Evolutionary conservation across 2,329 filamentous ascomycete genomes (phyloP), one percentile per base, ranked within the genome.

Genomic region (Colletotrichum theobromicola): DNA sequence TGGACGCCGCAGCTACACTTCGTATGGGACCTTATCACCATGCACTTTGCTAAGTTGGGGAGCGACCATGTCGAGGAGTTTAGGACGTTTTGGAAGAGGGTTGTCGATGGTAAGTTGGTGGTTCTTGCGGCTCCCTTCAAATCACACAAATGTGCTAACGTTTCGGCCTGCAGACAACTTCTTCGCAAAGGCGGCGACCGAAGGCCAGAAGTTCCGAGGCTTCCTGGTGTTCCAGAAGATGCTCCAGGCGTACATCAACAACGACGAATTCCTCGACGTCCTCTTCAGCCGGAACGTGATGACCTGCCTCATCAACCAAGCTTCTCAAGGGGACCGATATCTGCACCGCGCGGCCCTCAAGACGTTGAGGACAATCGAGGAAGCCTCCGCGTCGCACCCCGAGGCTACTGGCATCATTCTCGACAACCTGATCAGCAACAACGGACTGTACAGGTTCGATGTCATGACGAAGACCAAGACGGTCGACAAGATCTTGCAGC

Each of bases 141-240:
- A 13, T 50, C 42, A 50, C 42, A 46, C 42, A 4, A 4, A 4
- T 9, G 10, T 50, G 42, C 42, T 50, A 50, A 50, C n/a, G 10
- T 50, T 13, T 21, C 42, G 42, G 4, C 21, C 42, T 50, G 1
- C 76, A 96, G 94, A 96, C 81, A 93, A 94, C 10, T 88, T 98
- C 5, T 98, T 98, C 81, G 93, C 94, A 7, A 91, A 93, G 71
- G 92, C 90, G 13, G 93, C 96, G 9, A 97, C 95, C 2, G 92
- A 96, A 57, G 95, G 96, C 78, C 94, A 97, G 70, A 98, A 98
- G 83, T 95, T 95, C 80, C 95, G 95, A 83, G 97, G 97, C 0
- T 96, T 98, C 84, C 92, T 96, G 79, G 90, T 98, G 4, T 95
- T 98, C 79, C 92, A 93, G 79, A 94, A 93, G 80, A 91, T 95